Evolutionary conservation across 768 basidiomycete species (phyloP).

Genomic region (Panus rudis): DNA sequence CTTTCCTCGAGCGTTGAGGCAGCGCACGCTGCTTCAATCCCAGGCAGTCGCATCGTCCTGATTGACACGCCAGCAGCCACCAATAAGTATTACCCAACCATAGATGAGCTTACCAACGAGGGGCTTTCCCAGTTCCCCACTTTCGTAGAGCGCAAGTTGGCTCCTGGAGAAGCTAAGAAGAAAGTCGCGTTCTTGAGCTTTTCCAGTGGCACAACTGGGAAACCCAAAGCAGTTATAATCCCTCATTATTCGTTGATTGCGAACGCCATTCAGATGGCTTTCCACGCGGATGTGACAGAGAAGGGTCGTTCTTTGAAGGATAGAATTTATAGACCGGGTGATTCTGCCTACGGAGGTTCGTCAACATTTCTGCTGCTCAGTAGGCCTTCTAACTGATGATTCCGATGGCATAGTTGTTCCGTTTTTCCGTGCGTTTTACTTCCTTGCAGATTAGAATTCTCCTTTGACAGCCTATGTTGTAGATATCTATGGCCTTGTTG

Average conservation of each 20-base stretch:
- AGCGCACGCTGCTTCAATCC: constrained; percentile 17
- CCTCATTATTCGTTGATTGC: constrained; percentile 31
- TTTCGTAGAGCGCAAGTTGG: constrained; percentile 46
- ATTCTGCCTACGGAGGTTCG: constrained; percentile 52
- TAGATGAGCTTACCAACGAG: constrained; percentile 43
- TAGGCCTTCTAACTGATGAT: not conserved
- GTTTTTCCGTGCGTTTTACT: constrained; percentile 44
- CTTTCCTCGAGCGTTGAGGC: constrained; percentile 17
- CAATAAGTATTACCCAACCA: constrained; percentile 23
- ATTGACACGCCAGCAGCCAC: constrained; percentile 12
- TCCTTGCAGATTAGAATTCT: not conserved
- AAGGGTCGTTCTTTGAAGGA: constrained; percentile 32
- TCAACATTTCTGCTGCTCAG: not conserved
- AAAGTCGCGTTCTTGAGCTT: constrained; percentile 69
- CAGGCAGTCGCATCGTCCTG: constrained; percentile 16
- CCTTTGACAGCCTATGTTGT: constrained; percentile 8
- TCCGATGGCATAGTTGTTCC: constrained; percentile 54
- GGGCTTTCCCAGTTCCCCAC: constrained; percentile 33
- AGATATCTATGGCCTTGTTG: constrained; percentile 65
- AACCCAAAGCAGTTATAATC: constrained; percentile 48
- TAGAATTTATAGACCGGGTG: constrained; percentile 51
- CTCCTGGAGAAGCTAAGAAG: constrained; percentile 54
- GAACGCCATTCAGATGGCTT: constrained; percentile 28
- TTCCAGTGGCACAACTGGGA: constrained; percentile 72
- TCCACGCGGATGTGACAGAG: constrained; percentile 4